These are phyloP conservation scores for Maudiozyma serrabonitensis DNA, from an alignment of 805 yeast genomes.

Conservation along the genomic window DNA sequence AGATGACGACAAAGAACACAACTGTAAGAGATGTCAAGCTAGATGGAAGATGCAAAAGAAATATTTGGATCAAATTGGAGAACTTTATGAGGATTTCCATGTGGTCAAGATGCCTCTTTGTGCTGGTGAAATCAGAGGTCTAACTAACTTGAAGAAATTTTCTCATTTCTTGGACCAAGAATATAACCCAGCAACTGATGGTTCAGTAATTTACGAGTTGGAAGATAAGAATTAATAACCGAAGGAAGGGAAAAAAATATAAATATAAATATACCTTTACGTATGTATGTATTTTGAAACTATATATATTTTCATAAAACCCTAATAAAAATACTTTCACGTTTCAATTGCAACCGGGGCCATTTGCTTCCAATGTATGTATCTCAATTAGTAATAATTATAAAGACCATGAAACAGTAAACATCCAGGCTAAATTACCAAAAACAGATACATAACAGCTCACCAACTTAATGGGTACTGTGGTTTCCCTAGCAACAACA, in stretches of 20 bases:
- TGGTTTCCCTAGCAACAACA: no score
- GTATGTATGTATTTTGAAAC: background rate
- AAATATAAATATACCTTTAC: background rate
- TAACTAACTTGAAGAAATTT: slow-evolving; percentile 73
- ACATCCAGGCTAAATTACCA: no score
- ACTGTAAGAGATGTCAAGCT: slow-evolving; percentile 82
- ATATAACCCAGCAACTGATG: slow-evolving; percentile 57
- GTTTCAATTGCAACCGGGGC: no score
- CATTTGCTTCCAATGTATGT: no score
- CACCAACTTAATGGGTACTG: no score
- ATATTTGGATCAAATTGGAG: slow-evolving; percentile 90
- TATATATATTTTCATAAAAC: no score
- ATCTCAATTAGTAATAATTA: no score
- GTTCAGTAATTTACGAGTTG: slow-evolving; percentile 28
- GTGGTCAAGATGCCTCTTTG: slow-evolving; percentile 90
- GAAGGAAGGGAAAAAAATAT: background rate
- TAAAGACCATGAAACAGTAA: no score
- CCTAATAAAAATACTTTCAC: no score
- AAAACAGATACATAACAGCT: no score
- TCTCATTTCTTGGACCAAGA: slow-evolving; percentile 73
- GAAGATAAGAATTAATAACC: slow-evolving; percentile 22
- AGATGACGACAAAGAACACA: slow-evolving; percentile 52
- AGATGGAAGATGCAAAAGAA: slow-evolving; percentile 95
- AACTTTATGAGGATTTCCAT: slow-evolving; percentile 94
- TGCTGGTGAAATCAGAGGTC: slow-evolving; percentile 91